Percentiles rank a stretch among this genome's conserved stretches.
phyloP scores from a whole-genome alignment of 2,329 filamentous ascomycete species.

The Aotearoamyces nothofagi region DNA sequence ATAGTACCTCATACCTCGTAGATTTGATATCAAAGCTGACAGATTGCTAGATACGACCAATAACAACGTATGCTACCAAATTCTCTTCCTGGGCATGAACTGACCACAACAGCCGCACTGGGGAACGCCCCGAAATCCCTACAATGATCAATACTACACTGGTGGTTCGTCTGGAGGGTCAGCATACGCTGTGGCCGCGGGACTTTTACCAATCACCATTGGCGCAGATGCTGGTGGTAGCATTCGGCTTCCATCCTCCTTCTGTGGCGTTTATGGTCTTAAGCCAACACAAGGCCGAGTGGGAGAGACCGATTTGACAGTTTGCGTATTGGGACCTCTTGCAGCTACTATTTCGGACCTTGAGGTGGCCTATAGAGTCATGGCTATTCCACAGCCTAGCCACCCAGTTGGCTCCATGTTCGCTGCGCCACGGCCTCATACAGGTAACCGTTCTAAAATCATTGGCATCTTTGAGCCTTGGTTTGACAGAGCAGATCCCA shows the following conservation, averaged over 20 bases:
- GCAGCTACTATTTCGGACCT: conserved; percentile 65
- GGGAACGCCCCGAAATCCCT: conserved; percentile 64
- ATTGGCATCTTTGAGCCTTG: conserved; percentile 57
- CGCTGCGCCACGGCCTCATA: conserved; percentile 33
- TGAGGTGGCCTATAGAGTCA: conserved; percentile 66
- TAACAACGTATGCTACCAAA: conserved; percentile 1
- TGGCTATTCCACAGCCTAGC: conserved; percentile 54
- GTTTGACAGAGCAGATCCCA: conserved; percentile 52
- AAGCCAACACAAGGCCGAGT: conserved; percentile 4
- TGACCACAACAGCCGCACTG: conserved; percentile 54
- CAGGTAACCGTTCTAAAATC: conserved; percentile 28
- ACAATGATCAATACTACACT: conserved; percentile 58
- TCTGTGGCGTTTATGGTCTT: conserved; percentile 4
- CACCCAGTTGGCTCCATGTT: conserved; percentile 48
- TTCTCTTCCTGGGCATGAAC: conserved; percentile 15
- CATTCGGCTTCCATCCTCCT: conserved; percentile 56
- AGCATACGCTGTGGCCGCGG: conserved; percentile 53
- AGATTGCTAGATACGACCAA: not conserved
- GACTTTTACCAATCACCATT: conserved; percentile 55
- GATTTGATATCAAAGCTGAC: too few relatives aligned
- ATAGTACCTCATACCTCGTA: too few relatives aligned
- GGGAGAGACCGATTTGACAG: conserved; percentile 17
- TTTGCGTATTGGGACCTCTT: conserved; percentile 58
- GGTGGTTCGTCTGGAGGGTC: conserved; percentile 65
- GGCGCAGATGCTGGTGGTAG: conserved; percentile 62